A percentile compares a stretch with the other conserved stretches of the same genome.
Evolutionary conservation across 352 stramenopile species (phyloP).

Genomic region (Plasmopara muralis): DNA sequence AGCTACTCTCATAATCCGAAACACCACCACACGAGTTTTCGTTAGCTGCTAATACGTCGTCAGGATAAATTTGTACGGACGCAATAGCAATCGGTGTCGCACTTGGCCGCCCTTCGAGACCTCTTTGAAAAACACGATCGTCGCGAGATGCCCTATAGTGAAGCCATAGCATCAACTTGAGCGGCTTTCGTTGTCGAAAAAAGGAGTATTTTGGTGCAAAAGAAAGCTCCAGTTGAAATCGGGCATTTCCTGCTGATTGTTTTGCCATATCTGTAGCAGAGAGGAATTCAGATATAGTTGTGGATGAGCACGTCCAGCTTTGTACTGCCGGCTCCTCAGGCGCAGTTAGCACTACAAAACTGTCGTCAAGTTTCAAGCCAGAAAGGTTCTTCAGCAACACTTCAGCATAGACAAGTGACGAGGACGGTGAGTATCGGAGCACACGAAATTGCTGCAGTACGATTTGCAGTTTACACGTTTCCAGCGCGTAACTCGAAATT

Average conservation of each 20-base stretch:
- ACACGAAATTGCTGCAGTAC: slow-evolving; percentile 27
- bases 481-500: neutral
- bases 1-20: neutral
- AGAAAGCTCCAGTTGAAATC: slow-evolving; percentile 25
- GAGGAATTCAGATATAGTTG: slow-evolving; percentile 18
- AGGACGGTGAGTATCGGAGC: slow-evolving; percentile 31
- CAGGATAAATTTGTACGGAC: slow-evolving; percentile 15
- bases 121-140: neutral
- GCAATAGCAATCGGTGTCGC: slow-evolving; percentile 15
- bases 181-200: slow-evolving; percentile 17
- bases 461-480: slow-evolving; percentile 15
- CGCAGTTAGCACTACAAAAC: slow-evolving; percentile 24
- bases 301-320: slow-evolving; percentile 19
- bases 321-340: slow-evolving; percentile 2
- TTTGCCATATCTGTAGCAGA: neutral
- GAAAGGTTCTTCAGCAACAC: slow-evolving; percentile 27
- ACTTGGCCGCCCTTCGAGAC: slow-evolving; percentile 2
- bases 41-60: slow-evolving; percentile 8
- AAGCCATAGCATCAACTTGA: slow-evolving; percentile 25
- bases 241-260: slow-evolving; percentile 1
- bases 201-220: slow-evolving; percentile 21
- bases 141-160: slow-evolving; percentile 15
- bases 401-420: slow-evolving; percentile 28
- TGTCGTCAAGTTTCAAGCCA: slow-evolving; percentile 10
- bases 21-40: neutral